A percentile compares a stretch with the other conserved stretches of the same genome.
These are phyloP conservation scores for Fusarium pseudonygamai DNA, from an alignment of 2,329 filamentous ascomycete species.

Conservation along the genomic window DNA sequence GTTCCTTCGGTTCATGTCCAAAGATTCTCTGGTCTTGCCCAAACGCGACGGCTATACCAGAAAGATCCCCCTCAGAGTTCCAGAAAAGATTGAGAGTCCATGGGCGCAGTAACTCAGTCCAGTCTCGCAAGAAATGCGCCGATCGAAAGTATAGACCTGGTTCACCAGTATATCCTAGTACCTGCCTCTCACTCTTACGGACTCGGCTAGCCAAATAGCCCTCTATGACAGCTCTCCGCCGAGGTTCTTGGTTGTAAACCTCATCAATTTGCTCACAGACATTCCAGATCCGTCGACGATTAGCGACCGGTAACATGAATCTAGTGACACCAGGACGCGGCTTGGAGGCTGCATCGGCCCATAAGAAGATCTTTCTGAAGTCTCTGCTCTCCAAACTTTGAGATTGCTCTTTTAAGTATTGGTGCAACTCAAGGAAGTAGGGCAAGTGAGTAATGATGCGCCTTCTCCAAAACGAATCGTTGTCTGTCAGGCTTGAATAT, in stretches of 20 bases:
- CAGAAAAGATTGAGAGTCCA: background rate
- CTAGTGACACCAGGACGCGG: background rate
- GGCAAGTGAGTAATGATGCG: background rate
- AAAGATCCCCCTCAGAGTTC: background rate
- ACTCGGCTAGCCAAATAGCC: rapidly evolving
- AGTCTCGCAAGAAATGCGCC: rapidly evolving
- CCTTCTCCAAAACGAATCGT: background rate
- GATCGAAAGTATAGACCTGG: background rate
- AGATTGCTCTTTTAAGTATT: background rate
- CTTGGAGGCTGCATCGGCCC: background rate
- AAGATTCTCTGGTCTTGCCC: background rate
- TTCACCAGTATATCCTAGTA: background rate
- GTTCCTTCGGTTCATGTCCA: background rate
- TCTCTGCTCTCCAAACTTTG: background rate
- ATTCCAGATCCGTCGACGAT: background rate
- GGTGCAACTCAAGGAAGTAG: background rate
- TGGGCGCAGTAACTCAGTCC: rapidly evolving
- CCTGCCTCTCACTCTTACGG: rapidly evolving
- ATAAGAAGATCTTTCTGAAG: background rate
- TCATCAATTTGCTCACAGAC: background rate
- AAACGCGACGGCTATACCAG: rapidly evolving
- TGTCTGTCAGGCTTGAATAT: background rate
- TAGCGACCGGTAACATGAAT: background rate
- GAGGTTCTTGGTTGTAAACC: background rate
- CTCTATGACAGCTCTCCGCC: rapidly evolving